Conservation (phyloP, 2,329 filamentous ascomycete genomes). For the Trichophyton benhamiae region DNA sequence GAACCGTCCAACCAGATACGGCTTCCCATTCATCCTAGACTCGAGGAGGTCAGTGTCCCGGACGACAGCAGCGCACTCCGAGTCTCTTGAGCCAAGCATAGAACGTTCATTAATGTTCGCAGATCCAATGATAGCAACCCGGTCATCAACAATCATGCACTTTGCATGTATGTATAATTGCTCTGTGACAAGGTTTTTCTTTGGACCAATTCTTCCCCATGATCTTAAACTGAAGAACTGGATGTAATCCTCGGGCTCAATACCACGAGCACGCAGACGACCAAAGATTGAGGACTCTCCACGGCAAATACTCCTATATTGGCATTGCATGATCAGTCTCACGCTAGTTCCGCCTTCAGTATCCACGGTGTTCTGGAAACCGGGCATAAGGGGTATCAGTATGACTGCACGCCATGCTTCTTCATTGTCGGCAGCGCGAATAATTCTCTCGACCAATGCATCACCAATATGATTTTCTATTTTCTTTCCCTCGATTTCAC, state of each 20-base stretch:
- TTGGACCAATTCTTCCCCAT: slow-evolving; percentile 84
- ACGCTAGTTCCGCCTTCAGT: slow-evolving; percentile 75
- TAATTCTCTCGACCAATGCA: slow-evolving; percentile 81
- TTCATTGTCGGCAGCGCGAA: slow-evolving; percentile 65
- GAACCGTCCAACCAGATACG: slow-evolving; percentile 61
- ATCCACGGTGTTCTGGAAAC: slow-evolving; percentile 82
- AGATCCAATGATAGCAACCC: slow-evolving; percentile 67
- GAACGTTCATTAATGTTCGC: slow-evolving; percentile 60
- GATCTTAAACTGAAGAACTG: slow-evolving; percentile 90
- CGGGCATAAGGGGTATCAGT: slow-evolving; percentile 79
- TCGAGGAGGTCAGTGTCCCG: slow-evolving; percentile 62
- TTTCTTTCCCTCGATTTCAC: slow-evolving; percentile 73
- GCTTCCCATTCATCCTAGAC: slow-evolving; percentile 59
- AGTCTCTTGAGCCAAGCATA: slow-evolving; percentile 73
- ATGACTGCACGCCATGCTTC: slow-evolving; percentile 87
- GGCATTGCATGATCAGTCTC: slow-evolving; percentile 93
- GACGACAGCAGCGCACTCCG: slow-evolving; percentile 76
- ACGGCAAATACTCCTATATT: slow-evolving; percentile 90
- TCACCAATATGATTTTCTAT: slow-evolving; percentile 76
- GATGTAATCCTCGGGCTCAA: slow-evolving; percentile 68
- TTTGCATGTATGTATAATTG: slow-evolving; percentile 94
- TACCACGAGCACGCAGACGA: slow-evolving; percentile 58
- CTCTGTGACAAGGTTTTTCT: slow-evolving; percentile 63
- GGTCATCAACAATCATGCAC: slow-evolving; percentile 68
- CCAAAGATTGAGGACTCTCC: slow-evolving; percentile 85